Base-by-base conservation (phyloP, 2,329 filamentous ascomycete species). In the Nakataea oryzae region DNA sequence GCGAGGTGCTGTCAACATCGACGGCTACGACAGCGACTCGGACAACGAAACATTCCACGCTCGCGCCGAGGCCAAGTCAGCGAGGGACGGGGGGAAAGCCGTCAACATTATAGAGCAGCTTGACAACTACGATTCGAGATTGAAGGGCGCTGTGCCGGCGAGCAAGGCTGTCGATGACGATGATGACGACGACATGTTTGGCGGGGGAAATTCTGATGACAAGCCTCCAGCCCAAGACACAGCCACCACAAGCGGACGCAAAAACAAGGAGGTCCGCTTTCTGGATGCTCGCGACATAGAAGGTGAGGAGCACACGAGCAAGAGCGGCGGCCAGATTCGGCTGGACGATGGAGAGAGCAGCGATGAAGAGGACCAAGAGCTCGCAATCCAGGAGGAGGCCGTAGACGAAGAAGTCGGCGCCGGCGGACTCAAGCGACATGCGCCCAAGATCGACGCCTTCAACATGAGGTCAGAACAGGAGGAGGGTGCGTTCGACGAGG, bases 21-120 rank as follows among this genome's bases (percentile, higher is more conserved):
- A 97, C 70, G 95, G 95, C 60, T 99, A 97, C 76, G 93, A 97
- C 68, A 95, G 89, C 12, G 95, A 99, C 74, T 96, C 93, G 2
- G 85, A 89, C 61, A 93, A 96, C 66, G 95, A 97, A 71, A 92
- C 90, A 57, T 96, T 96, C 73, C 85, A 95, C 67, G 83, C 83
- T 34, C 84, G 93, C 60, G 88, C 89, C 7, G 85, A 87, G 63
- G 81, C 82, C 62, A 83, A 83, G 65, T 75, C 76, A 4, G 77
- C 77, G 62, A 64, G 65, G 2, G 63, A 69, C n/a, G 60, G 61
- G 41, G 30, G 60, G 54, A 65, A 71, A 63, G 74, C 81, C n/a
- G 78, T 82, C 9, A 75, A 81, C 63, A 70, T 85, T 8, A 70
- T 78, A 1, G 78, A 82, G 14, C 76, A 81, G 61, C 75, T 86